Evolutionary conservation across 345 rosid genomes (phyloP).

Genomic region (Syzygium oleosum): DNA sequence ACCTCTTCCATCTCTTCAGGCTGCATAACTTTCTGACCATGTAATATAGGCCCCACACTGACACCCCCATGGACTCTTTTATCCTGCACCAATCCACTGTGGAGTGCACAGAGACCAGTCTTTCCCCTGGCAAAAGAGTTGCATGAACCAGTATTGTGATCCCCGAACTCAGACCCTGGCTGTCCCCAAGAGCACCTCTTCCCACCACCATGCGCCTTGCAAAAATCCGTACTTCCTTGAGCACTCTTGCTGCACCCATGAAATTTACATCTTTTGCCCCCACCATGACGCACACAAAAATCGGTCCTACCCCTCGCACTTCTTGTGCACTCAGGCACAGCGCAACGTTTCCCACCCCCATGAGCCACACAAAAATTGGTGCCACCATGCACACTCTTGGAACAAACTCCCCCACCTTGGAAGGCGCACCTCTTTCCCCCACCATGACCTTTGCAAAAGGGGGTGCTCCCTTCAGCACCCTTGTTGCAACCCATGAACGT

Average conservation of each 20-base stretch:
- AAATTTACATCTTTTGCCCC: conserved; percentile 87
- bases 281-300: conserved; percentile 95
- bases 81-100: conserved; percentile 69
- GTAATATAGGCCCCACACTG: conserved; percentile 44
- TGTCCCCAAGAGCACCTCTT: conserved; percentile 94
- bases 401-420: conserved; percentile 65
- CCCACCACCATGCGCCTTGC: conserved; percentile 99
- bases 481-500: conserved; percentile 65
- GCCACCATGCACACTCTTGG: conserved; percentile 98
- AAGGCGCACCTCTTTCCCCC: conserved; percentile 95
- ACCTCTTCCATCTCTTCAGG: conserved; percentile 49
- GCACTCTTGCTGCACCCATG: conserved; percentile 97
- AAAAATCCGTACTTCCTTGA: conserved; percentile 92
- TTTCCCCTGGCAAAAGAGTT: conserved; percentile 83
- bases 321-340: conserved; percentile 76
- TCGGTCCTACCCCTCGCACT: conserved; percentile 97
- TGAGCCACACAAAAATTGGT: conserved; percentile 97
- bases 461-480: conserved; percentile 98
- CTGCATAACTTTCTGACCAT: conserved; percentile 25
- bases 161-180: conserved; percentile 60
- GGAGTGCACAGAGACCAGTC: conserved; percentile 84
- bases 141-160: conserved; percentile 55
- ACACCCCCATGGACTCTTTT: conserved; percentile 83
- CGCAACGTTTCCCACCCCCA: conserved; percentile 97
- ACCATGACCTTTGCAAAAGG: conserved; percentile 97